A percentile compares a stretch with the other conserved stretches of the same genome.
Conservation (phyloP, 345 rosid genomes). For the Sisymbrium irio region DNA sequence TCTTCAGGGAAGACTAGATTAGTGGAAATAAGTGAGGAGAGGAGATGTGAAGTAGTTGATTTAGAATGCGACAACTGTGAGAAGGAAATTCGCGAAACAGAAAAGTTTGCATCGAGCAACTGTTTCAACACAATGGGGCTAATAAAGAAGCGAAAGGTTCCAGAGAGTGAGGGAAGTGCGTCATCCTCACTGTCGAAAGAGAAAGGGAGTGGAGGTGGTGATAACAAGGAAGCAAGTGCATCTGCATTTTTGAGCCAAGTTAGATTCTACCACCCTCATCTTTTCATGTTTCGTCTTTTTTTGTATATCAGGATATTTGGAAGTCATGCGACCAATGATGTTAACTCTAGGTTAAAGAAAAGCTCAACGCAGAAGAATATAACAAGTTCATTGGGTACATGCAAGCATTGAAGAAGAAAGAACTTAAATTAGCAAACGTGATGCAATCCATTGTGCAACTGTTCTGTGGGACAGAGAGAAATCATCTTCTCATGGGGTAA, state of each 20-base stretch:
- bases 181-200: constrained; percentile 31
- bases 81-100: constrained; percentile 16
- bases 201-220: constrained; percentile 31
- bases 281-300: neutral
- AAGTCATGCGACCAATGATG: neutral
- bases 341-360: constrained; percentile 56
- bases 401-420: constrained; percentile 85
- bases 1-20: constrained; percentile 1
- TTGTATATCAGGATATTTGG: neutral
- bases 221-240: constrained; percentile 62
- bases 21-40: constrained; percentile 41
- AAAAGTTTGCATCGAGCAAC: constrained; percentile 31
- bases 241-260: constrained; percentile 79
- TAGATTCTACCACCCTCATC: constrained; percentile 8
- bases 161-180: constrained; percentile 36
- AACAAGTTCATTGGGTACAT: constrained; percentile 76
- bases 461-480: constrained; percentile 64
- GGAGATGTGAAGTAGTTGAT: constrained; percentile 52
- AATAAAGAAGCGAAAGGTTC: constrained; percentile 39
- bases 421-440: constrained; percentile 53
- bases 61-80: constrained; percentile 34
- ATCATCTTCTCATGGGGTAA: constrained; percentile 71
- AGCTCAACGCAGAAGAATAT: constrained; percentile 71
- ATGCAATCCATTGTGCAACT: constrained; percentile 61
- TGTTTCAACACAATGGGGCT: constrained; percentile 29